Evolutionary conservation across 2,329 filamentous ascomycete species (phyloP).

Genomic region (Microdochium bolleyi): DNA sequence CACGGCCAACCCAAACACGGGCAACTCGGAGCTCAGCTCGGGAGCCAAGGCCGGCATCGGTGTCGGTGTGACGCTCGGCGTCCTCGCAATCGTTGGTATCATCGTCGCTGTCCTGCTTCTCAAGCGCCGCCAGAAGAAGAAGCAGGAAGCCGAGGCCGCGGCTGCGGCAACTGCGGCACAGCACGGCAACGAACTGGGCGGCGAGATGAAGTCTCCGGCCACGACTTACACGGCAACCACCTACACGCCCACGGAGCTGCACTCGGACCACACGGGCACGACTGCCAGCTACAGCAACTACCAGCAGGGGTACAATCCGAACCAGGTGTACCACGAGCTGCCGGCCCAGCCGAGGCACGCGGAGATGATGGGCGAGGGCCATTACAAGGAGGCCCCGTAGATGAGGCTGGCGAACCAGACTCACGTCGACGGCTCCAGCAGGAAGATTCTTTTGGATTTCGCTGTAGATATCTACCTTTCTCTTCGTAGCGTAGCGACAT

Average conservation of each 20-base stretch:
- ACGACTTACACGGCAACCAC: neutral
- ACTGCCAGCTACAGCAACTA: neutral
- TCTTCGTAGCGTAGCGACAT: too few relatives aligned
- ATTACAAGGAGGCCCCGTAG: conserved; percentile 13
- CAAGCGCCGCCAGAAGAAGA: conserved; percentile 10
- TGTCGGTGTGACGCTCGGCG: conserved; percentile 23
- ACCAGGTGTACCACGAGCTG: conserved; percentile 19
- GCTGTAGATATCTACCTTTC: too few relatives aligned
- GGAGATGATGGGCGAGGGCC: conserved; percentile 26
- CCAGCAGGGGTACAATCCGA: conserved; percentile 3
- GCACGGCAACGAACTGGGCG: neutral
- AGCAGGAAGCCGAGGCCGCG: conserved; percentile 8
- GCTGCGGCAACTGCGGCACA: conserved; percentile 3
- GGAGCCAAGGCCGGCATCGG: conserved; percentile 26
- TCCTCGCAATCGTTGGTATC: conserved; percentile 18
- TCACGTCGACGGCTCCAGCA: too few relatives aligned
- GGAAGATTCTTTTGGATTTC: too few relatives aligned
- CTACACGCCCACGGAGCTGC: neutral
- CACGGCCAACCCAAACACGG: conserved; percentile 1
- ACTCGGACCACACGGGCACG: neutral
- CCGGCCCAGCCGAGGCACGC: conserved; percentile 18
- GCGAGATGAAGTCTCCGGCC: conserved; percentile 1
- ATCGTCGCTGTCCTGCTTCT: conserved; percentile 16
- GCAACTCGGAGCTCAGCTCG: conserved; percentile 16
- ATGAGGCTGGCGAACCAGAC: too few relatives aligned